Base-by-base conservation (phyloP, 2,329 filamentous ascomycete species). In the Fusarium pseudograminearum region DNA sequence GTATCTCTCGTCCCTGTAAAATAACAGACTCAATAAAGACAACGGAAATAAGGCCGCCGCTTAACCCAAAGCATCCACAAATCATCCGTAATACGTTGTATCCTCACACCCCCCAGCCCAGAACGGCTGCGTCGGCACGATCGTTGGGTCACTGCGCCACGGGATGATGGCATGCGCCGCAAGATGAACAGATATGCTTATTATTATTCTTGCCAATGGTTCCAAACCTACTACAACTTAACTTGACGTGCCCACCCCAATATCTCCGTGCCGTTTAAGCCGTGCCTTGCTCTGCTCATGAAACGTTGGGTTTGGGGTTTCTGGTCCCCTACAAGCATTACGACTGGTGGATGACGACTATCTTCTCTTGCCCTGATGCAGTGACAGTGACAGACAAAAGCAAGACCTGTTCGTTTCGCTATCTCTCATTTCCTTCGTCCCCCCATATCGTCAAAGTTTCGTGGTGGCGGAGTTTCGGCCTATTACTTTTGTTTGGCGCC, bases 101-200 rank as follows among this genome's bases (percentile, higher is more conserved):
- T 24, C n/a, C 41, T 41, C 24, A 47, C 52, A 41, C 68, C 67
- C 59, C 57, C 41, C 40, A 34, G 30, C 71, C 67, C 61, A 66
- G 57, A 65, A 75, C 73, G 73, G 73, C 69, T 75, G 71, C 61
- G 71, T 73, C 73, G 73, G 73, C 73, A 74, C 63, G 59, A 73
- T 69, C 71, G 60, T 65, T 72, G 69, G 61, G 59, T 70, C 72
- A 64, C 64, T 67, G 58, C 63, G 65, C 67, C 65, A 61, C 65
- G 57, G 61, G 70, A 75, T 73, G 71, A 75, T 75, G 73, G 71
- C 68, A 75, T 73, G 57, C 61, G 67, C 67, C 70, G 65, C 64
- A 60, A 67, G 65, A 73, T 75, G 65, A 59, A 68, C 72, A 74
- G 70, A 75, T 75, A 75, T 75, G 73, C 73, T 75, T 75, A 75